A percentile compares a stretch with the other conserved stretches of the same genome.
phyloP scores from a whole-genome alignment of 2,329 filamentous ascomycete genomes.

The Nakataea oryzae region DNA sequence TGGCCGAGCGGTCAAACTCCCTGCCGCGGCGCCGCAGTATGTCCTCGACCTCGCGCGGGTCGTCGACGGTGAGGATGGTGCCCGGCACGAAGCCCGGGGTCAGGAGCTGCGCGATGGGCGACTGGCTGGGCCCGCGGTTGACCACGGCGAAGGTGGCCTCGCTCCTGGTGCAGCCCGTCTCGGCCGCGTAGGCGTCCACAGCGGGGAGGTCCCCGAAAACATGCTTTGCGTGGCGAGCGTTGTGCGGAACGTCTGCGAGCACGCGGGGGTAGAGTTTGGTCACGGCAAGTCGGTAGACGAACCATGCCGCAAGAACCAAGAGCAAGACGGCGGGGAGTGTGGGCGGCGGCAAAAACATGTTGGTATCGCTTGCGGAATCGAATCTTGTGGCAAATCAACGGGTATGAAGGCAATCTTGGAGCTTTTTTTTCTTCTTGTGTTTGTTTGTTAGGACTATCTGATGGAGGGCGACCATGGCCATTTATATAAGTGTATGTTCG shows the following conservation, averaged over 20 bases:
- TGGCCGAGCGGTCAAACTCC: slow-evolving; percentile 19
- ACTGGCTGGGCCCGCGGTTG: not conserved
- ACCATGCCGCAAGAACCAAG: not conserved
- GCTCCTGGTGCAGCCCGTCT: not conserved
- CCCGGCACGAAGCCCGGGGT: slow-evolving; percentile 9
- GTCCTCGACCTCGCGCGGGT: slow-evolving; percentile 17
- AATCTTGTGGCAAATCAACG: too few species aligned
- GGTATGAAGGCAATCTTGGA: too few species aligned
- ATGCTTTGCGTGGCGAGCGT: not conserved
- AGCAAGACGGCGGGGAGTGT: too few species aligned
- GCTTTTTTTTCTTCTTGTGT: too few species aligned
- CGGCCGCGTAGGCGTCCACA: not conserved
- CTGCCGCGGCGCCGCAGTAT: slow-evolving; percentile 16
- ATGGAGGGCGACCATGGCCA: too few species aligned
- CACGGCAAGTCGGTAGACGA: not conserved
- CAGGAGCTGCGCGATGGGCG: slow-evolving; percentile 16
- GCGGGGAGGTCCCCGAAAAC: not conserved
- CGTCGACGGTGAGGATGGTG: slow-evolving; percentile 13
- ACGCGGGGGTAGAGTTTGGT: not conserved
- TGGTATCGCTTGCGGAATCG: too few species aligned
- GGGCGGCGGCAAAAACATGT: too few species aligned
- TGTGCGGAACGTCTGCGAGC: not conserved
- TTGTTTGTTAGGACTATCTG: too few species aligned
- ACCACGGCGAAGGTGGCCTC: not conserved
- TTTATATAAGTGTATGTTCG: too few species aligned